Percentiles rank a stretch among this genome's conserved stretches.
These are phyloP conservation scores for Coemansia sp. DNA, from an alignment of 192 early-diverging fungal species.

Conservation along the genomic window DNA sequence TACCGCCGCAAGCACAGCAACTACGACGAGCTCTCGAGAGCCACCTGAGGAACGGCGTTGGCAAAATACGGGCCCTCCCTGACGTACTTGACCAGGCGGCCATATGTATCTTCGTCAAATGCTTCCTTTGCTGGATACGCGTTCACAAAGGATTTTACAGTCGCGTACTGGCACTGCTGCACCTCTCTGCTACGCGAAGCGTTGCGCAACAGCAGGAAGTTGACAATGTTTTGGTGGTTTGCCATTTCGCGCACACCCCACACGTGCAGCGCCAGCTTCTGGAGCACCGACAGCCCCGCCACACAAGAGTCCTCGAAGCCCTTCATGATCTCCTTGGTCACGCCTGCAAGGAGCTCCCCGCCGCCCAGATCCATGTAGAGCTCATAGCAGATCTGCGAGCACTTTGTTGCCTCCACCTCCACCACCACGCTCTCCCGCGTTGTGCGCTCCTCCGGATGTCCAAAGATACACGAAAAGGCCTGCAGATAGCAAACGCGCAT, in stretches of 20 bases:
- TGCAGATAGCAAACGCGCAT: slow-evolving; percentile 37
- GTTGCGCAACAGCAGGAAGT: slow-evolving; percentile 41
- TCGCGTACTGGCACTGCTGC: slow-evolving; percentile 47
- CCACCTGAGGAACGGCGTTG: slow-evolving; percentile 24
- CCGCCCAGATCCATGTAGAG: slow-evolving; percentile 34
- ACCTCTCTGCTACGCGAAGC: slow-evolving; percentile 30
- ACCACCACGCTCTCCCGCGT: slow-evolving; percentile 6
- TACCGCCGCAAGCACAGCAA: background rate
- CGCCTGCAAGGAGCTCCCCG: slow-evolving; percentile 29
- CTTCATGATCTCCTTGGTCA: slow-evolving; percentile 48
- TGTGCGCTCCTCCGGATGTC: slow-evolving; percentile 17
- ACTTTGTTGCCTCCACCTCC: too few relatives aligned
- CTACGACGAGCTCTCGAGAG: slow-evolving; percentile 12
- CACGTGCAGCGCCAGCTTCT: slow-evolving; percentile 38
- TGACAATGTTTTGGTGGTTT: slow-evolving; percentile 32
- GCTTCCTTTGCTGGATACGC: slow-evolving; percentile 19
- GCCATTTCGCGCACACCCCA: slow-evolving; percentile 49
- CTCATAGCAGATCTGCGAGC: slow-evolving; percentile 46
- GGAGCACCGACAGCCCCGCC: slow-evolving; percentile 37
- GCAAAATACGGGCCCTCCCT: slow-evolving; percentile 45
- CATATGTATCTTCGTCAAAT: slow-evolving; percentile 27
- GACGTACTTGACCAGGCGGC: slow-evolving; percentile 24
- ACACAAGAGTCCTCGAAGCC: slow-evolving; percentile 47
- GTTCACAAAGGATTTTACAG: slow-evolving; percentile 28
- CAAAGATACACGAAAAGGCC: slow-evolving; percentile 45